Evolutionary conservation across 805 yeast genomes (phyloP), one percentile per base, ranked within the genome.

Genomic region (Wickerhamiella alocasiicola): DNA sequence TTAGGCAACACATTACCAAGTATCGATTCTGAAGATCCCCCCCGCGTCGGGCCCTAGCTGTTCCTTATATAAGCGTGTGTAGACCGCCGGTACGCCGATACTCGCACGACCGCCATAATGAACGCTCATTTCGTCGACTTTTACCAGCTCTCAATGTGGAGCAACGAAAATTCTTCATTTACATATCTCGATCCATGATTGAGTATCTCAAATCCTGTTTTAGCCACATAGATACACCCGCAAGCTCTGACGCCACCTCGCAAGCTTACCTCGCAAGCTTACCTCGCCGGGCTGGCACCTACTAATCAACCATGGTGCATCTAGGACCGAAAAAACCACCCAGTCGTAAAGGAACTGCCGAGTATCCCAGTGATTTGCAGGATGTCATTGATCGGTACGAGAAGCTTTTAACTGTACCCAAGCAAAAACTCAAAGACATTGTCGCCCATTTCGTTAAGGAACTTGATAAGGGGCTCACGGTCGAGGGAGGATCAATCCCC

Each of bases 281-380:
- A 9, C 5, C n/a, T 15, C 5, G 5, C 5, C 5, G 11, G 6
- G n/a, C 29, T 19, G 9, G 13, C n/a, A n/a, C n/a, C n/a, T 18
- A 5, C 12, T 11, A 5, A 11, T 27, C n/a, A 15, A n/a, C 24
- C 52, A 81, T 81, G 93, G 93, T 81, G 61, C 82, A 75, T 62
- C 70, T 81, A 55, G 93, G 91, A 57, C 88, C 93, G 47, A 77
- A 79, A 59, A 72, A 72, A 51, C 91, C 91, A 42, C 87, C 81
- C 48, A 72, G 74, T 58, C 78, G 91, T 66, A 80, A 75, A 61
- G 78, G 78, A 35, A 69, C 78, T 21, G 64, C 70, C 70, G 67
- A 74, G 35, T 82, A 76, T 43, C 80, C 88, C 38, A 71, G 67
- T 45, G 72, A 66, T 44, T 64, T 82, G 56, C 61, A 74, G 53